phyloP scores from a whole-genome alignment of 371 early-diverging fungal species.

The Mucor circinelloides region DNA sequence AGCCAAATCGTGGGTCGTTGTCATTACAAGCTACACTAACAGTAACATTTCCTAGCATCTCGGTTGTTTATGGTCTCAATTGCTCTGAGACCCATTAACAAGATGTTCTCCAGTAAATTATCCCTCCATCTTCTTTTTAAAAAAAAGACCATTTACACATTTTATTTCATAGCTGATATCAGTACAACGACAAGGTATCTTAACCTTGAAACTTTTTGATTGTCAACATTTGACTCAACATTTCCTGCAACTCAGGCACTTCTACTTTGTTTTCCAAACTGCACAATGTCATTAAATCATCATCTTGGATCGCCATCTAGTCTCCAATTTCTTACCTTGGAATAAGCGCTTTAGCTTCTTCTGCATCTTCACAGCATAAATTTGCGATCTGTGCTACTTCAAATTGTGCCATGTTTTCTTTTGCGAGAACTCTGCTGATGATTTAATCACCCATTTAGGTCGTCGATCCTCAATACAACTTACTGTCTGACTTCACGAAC shows the following conservation, averaged over 20 bases:
- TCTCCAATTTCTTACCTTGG: conserved; percentile 62
- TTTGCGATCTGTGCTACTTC: conserved; percentile 90
- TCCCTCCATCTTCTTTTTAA: not conserved
- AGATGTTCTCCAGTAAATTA: not conserved
- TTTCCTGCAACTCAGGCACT: conserved; percentile 56
- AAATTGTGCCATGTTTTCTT: conserved; percentile 70
- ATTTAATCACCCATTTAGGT: not conserved
- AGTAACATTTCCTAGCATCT: no score
- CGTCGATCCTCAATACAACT: conserved; percentile 14
- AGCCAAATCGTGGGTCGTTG: no score
- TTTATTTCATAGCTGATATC: not conserved
- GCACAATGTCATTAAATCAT: not conserved
- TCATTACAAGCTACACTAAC: no score
- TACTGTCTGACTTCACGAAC: conserved; percentile 85
- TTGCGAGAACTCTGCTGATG: conserved; percentile 51
- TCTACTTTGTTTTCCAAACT: conserved; percentile 29
- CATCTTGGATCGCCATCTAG: not conserved
- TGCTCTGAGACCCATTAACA: no score
- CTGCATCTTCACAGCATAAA: conserved; percentile 84
- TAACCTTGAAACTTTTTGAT: conserved; percentile 78
- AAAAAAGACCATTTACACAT: not conserved
- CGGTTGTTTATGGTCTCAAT: not conserved
- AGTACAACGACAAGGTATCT: not conserved
- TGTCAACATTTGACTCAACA: conserved; percentile 75
- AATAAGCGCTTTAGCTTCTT: conserved; percentile 83